Base-by-base conservation (phyloP, 2,329 filamentous ascomycete genomes). In the Trichoderma atrobrunneum region DNA sequence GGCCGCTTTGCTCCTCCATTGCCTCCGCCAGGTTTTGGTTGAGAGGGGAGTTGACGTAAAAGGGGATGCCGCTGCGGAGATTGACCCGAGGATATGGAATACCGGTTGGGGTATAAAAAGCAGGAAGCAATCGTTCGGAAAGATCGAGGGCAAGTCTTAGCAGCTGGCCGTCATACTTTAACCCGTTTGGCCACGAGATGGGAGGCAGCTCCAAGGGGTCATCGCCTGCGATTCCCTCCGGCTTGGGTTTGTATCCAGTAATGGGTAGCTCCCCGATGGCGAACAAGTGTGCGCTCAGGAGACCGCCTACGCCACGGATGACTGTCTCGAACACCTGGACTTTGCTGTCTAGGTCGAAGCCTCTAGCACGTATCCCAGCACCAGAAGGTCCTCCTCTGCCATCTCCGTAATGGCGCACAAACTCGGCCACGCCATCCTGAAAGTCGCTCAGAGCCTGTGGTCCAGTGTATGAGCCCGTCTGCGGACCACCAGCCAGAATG, bases 291-390 rank as follows among this genome's bases (percentile, higher is more conserved):
- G 95, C 94, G 78, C 95, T 98, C 75, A 99, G 83, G 71, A 99
- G 85, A 0, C 96, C 96, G 16, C 96, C 96, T 60, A 97, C 89
- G 18, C 95, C 96, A 72, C 96, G 89, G 76, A 99, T 99, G 43
- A 97, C 95, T 0, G 95, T 98, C 84, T 99, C 96, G 78, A 99
- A 99, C 51, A 99, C 94, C 83, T 99, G 95, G 2, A 99, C 96
- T 82, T 98, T 99, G 84, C 95, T 97, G 82, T 99, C 95, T 54
- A 97, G 85, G 81, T 99, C 94, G 78, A 99, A 99, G 0, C 94
- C 96, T 70, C 90, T 88, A 4, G 91, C 90, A 74, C 94, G 87
- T 72, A 87, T 85, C 4, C 95, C 95, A 78, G 89, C 87, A 7
- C 93, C 93, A 6, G 87, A 86, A 16, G 88, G 85, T 3, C 92